Evolutionary conservation across 2,329 filamentous ascomycete species (phyloP).

Genomic region (Trichoderma aggressivum): DNA sequence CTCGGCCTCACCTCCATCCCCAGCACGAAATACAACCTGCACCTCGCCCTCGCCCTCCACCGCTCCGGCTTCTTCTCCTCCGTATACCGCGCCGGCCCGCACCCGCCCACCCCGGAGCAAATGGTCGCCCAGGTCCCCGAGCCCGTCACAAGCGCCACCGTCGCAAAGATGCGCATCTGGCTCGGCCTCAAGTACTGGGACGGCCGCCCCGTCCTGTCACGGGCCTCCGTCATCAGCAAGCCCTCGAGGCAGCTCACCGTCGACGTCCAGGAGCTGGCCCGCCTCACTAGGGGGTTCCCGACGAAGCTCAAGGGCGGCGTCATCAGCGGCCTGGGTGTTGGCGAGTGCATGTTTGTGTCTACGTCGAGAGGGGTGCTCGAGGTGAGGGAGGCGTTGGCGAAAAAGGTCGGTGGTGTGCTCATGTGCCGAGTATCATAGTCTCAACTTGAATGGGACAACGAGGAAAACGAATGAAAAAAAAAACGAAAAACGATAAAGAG

Average conservation of each 20-base stretch:
- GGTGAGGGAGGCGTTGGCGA: slow-evolving; percentile 75
- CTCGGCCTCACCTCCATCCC: slow-evolving; percentile 81
- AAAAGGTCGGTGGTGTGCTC: slow-evolving; percentile 74
- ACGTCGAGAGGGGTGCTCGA: slow-evolving; percentile 79
- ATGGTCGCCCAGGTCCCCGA: slow-evolving; percentile 49
- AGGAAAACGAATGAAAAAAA: neutral
- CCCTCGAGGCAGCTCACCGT: slow-evolving; percentile 70
- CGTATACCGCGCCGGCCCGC: slow-evolving; percentile 67
- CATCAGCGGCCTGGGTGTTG: slow-evolving; percentile 71
- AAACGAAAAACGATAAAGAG: neutral
- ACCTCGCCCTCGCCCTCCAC: slow-evolving; percentile 72
- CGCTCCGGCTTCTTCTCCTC: slow-evolving; percentile 77
- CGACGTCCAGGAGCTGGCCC: slow-evolving; percentile 57
- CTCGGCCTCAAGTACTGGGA: slow-evolving; percentile 88
- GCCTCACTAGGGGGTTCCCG: slow-evolving; percentile 65
- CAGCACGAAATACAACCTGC: slow-evolving; percentile 76
- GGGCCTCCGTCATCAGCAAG: slow-evolving; percentile 66
- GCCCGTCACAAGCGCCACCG: slow-evolving; percentile 65
- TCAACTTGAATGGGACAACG: neutral
- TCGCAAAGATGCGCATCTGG: slow-evolving; percentile 75
- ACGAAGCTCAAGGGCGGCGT: slow-evolving; percentile 58
- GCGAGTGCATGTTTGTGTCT: slow-evolving; percentile 77
- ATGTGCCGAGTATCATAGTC: slow-evolving; percentile 64
- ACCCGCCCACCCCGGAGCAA: slow-evolving; percentile 47
- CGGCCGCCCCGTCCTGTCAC: slow-evolving; percentile 71